Evolutionary conservation across 768 basidiomycete species (phyloP), one percentile per base, ranked within the genome.

Genomic region (Hericium alpestre): DNA sequence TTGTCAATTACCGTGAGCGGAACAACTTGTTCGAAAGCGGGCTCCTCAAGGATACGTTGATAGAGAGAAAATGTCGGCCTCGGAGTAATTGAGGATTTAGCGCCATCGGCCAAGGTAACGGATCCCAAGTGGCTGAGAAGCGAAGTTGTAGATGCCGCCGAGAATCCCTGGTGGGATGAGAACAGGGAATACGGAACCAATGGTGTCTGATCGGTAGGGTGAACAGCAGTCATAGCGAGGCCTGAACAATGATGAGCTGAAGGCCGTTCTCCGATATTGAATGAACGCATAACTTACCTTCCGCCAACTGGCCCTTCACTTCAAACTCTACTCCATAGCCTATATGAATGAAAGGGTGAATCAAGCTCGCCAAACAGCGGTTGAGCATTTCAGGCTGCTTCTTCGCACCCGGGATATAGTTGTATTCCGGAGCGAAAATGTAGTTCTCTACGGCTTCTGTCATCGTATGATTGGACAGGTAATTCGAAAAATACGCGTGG

Each of bases 251-350:
- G 32, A 32, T 32, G 32, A 10, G 32, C 32, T 32, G 32, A 7
- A 32, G 32, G 32, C 32, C 32, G 9, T 8, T 32, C 9, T 9
- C 38, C 52, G 39, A 47, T n/a, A 9, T 11, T n/a, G n/a, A n/a
- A 41, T 39, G 53, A 2, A 12, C 11, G 4, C 0, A 0, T 0
- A 4, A 23, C 58, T 1, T 55, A 84, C 86, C 86, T 72, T 88
- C 85, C 1, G 79, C 79, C 1, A 80, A 67, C 49, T 85, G 66
- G 0, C 84, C 86, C 6, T 79, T 75, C 20, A 83, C 56, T 13
- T 74, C 72, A 58, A 86, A 86, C 65, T 87, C 86, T 3, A 76
- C 66, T 3, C 84, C 85, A 65, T 80, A 79, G 13, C 82, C 85
- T 2, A 70, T 61, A 61, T 87, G 82, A 48, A 88, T 86, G 46